A percentile compares a stretch with the other conserved stretches of the same genome.
phyloP scores from a whole-genome alignment of 1,284 basidiomycete genomes.

The Microbotryum scabiosae region DNA sequence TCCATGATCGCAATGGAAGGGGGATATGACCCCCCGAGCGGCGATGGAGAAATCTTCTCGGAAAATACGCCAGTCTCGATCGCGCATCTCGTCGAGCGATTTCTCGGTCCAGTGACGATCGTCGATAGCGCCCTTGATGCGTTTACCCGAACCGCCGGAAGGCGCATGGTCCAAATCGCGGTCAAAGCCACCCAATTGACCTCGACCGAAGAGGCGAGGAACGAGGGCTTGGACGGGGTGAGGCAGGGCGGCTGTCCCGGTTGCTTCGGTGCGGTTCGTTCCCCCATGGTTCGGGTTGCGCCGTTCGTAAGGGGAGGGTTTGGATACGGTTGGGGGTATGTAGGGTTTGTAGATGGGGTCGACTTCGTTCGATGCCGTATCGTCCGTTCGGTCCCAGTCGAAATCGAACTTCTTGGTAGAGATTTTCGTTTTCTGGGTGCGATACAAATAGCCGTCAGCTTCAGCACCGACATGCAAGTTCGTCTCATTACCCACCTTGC shows the following conservation, averaged over 20 bases:
- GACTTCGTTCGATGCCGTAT: constrained; percentile 54
- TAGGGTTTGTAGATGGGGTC: constrained; percentile 34
- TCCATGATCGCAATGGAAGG: constrained; percentile 83
- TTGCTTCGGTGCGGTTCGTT: not conserved
- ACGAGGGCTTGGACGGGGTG: too few relatives aligned
- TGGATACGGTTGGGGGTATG: constrained; percentile 1
- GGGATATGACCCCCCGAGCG: constrained; percentile 87
- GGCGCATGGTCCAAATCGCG: constrained; percentile 21
- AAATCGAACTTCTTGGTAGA: constrained; percentile 96
- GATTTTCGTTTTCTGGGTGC: constrained; percentile 70
- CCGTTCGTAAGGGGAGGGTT: not conserved
- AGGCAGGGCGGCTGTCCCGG: not conserved
- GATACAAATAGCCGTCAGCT: constrained; percentile 37
- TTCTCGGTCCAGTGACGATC: constrained; percentile 99
- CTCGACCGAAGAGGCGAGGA: constrained; percentile 17
- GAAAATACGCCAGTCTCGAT: constrained; percentile 98
- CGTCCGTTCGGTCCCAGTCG: constrained; percentile 92
- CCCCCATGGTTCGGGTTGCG: not conserved
- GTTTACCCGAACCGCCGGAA: constrained; percentile 42
- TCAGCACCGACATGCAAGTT: not conserved
- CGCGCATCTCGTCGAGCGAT: constrained; percentile 83
- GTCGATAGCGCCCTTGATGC: constrained; percentile 61
- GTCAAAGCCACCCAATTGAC: constrained; percentile 31
- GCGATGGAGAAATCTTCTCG: constrained; percentile 96
- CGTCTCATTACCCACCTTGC: constrained; percentile 9